phyloP scores from a whole-genome alignment of 768 basidiomycete genomes.

The Suillus placidus region DNA sequence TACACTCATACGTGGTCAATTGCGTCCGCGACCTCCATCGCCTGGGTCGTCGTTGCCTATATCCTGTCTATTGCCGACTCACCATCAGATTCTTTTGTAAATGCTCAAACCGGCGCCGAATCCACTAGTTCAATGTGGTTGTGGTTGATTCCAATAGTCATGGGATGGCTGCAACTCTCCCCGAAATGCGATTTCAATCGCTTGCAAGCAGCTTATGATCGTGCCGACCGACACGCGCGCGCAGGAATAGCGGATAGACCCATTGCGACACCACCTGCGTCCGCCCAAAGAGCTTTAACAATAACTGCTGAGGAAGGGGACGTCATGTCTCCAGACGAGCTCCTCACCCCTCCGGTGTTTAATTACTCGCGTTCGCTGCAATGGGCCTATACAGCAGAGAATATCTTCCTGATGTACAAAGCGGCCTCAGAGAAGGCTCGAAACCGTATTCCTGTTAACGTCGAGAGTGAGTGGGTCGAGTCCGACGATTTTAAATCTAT shows the following conservation, averaged over 20 bases:
- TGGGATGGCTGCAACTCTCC: slow-evolving; percentile 39
- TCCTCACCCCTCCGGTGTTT: slow-evolving; percentile 5
- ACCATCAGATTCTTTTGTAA: not conserved
- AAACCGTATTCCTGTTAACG: not conserved
- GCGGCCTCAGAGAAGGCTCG: not conserved
- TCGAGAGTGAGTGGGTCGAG: not conserved
- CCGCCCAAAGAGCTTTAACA: not conserved
- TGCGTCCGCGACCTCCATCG: slow-evolving; percentile 36
- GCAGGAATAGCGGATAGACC: slow-evolving; percentile 13
- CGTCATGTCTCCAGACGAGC: slow-evolving; percentile 7
- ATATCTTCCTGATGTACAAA: not conserved
- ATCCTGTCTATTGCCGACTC: slow-evolving; percentile 41
- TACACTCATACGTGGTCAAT: slow-evolving; percentile 39
- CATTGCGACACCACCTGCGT: not conserved
- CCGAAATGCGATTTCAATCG: slow-evolving; percentile 36
- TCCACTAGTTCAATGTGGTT: slow-evolving; percentile 35
- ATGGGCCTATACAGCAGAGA: slow-evolving; percentile 6
- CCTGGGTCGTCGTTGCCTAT: slow-evolving; percentile 35
- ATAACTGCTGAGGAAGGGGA: slow-evolving; percentile 1
- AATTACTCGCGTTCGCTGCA: slow-evolving; percentile 9
- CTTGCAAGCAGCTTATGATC: slow-evolving; percentile 28
- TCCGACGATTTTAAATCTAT: not conserved
- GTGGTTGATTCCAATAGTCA: slow-evolving; percentile 39
- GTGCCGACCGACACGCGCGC: slow-evolving; percentile 31
- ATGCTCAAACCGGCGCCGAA: not conserved